A percentile compares a stretch with the other conserved stretches of the same genome.
Evolutionary conservation across 495 filamentous ascomycete genomes (phyloP).

Genomic region (Penicillium tannophilum): DNA sequence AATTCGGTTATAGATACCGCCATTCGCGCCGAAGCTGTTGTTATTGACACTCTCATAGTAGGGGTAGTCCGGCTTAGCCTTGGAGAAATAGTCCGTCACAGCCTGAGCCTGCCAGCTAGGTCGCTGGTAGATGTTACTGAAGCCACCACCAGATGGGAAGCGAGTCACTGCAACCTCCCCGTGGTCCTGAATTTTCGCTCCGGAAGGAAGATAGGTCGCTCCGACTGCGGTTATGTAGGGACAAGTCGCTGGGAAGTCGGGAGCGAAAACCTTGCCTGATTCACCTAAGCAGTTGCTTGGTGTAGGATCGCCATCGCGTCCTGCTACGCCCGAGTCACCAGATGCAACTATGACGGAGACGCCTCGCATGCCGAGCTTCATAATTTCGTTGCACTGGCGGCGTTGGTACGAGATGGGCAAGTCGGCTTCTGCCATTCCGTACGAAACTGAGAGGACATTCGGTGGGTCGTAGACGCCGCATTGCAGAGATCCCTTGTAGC

Average conservation of each 20-base stretch:
- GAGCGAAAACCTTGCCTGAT: constrained; percentile 47
- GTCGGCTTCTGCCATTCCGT: constrained; percentile 53
- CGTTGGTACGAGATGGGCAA: constrained; percentile 54
- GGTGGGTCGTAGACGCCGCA: constrained; percentile 63
- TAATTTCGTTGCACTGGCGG: constrained; percentile 60
- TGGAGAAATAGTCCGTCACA: constrained; percentile 52
- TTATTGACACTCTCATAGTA: constrained; percentile 42
- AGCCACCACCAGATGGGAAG: constrained; percentile 64
- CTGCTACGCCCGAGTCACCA: constrained; percentile 61
- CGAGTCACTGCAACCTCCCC: constrained; percentile 46
- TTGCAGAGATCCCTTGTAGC: constrained; percentile 58
- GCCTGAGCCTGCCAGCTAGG: constrained; percentile 59
- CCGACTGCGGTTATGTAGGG: constrained; percentile 56
- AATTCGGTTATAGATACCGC: constrained; percentile 58
- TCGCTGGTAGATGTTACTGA: constrained; percentile 65
- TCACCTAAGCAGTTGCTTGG: constrained; percentile 41
- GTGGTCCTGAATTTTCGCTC: constrained; percentile 35
- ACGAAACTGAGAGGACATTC: constrained; percentile 63
- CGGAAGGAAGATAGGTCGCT: constrained; percentile 44
- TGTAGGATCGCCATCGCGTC: constrained; percentile 39
- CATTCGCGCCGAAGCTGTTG: constrained; percentile 42
- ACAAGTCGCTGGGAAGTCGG: constrained; percentile 53
- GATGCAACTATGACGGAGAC: constrained; percentile 62
- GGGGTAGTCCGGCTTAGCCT: constrained; percentile 47
- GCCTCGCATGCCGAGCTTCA: constrained; percentile 68